Evolutionary conservation across 371 early-diverging fungal genomes (phyloP).

Genomic region (Mortierella sp.): DNA sequence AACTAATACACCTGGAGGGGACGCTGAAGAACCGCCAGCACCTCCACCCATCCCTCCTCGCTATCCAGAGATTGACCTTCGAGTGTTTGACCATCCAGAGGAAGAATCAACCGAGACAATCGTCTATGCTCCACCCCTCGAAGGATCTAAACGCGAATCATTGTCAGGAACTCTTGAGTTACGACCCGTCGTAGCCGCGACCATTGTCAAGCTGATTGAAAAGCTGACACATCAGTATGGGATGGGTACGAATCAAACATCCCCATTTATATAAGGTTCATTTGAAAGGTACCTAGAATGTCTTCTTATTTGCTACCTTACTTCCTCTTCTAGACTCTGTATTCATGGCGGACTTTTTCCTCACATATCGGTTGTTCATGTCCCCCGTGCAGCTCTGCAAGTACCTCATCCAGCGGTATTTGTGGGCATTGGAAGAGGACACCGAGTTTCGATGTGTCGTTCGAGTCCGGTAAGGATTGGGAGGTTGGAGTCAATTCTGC

Average conservation of each 20-base stretch:
- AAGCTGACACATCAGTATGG: conserved; percentile 67
- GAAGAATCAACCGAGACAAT: conserved; percentile 31
- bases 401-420: conserved; percentile 71
- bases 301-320: not conserved
- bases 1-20: not conserved
- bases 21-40: not conserved
- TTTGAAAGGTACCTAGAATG: not conserved
- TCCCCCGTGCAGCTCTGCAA: conserved; percentile 72
- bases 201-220: conserved; percentile 72
- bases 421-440: conserved; percentile 74
- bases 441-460: conserved; percentile 68
- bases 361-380: conserved; percentile 78
- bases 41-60: conserved; percentile 35
- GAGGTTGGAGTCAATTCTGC: not conserved
- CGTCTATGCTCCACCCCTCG: conserved; percentile 23
- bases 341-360: conserved; percentile 78
- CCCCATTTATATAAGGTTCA: not conserved
- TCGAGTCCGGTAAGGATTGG: conserved; percentile 63
- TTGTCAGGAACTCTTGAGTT: conserved; percentile 10
- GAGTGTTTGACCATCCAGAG: conserved; percentile 34
- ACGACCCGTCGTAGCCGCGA: conserved; percentile 64
- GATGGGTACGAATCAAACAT: conserved; percentile 60
- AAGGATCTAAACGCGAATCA: not conserved
- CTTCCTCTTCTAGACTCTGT: conserved; percentile 64
- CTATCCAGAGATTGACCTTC: conserved; percentile 37